phyloP scores from a whole-genome alignment of 2,329 filamentous ascomycete genomes.

The Fusarium sp. region DNA sequence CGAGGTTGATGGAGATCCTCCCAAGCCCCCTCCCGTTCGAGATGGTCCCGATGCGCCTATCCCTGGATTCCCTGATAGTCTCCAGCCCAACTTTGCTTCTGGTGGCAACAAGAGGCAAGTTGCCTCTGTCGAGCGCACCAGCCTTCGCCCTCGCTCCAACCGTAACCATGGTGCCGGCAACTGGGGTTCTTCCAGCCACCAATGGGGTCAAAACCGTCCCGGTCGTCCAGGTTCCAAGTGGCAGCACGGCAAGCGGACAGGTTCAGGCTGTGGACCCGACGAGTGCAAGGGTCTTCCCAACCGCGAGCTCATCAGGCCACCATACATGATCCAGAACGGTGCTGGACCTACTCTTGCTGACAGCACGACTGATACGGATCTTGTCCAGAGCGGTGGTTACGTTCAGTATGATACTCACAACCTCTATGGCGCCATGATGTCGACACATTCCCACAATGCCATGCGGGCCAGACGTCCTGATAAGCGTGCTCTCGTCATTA shows the following conservation, averaged over 20 bases:
- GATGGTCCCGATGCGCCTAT: slow-evolving; percentile 44
- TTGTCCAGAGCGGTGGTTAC: slow-evolving; percentile 36
- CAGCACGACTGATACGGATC: slow-evolving; percentile 40
- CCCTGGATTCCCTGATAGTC: slow-evolving; percentile 41
- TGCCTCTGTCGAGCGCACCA: background rate
- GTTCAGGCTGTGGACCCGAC: slow-evolving; percentile 35
- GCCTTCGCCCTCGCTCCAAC: background rate
- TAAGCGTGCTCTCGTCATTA: slow-evolving; percentile 77
- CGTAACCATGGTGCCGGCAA: slow-evolving; percentile 17
- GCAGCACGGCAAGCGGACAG: slow-evolving; percentile 37
- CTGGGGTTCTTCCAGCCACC: slow-evolving; percentile 22
- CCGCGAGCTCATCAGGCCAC: slow-evolving; percentile 38
- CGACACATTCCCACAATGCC: slow-evolving; percentile 69
- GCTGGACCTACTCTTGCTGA: slow-evolving; percentile 41
- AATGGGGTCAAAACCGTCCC: slow-evolving; percentile 29
- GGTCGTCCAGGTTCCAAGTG: slow-evolving; percentile 18
- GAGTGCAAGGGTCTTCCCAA: slow-evolving; percentile 43
- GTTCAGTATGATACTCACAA: slow-evolving; percentile 74
- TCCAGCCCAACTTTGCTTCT: slow-evolving; percentile 31
- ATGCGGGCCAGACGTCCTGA: slow-evolving; percentile 74
- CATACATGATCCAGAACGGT: slow-evolving; percentile 44
- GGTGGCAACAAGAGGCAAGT: slow-evolving; percentile 6
- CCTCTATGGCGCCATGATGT: slow-evolving; percentile 83
- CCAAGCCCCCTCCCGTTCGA: slow-evolving; percentile 71
- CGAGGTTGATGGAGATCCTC: slow-evolving; percentile 61